phyloP scores from a whole-genome alignment of 2,329 filamentous ascomycete species.

The Colletotrichum lupini region DNA sequence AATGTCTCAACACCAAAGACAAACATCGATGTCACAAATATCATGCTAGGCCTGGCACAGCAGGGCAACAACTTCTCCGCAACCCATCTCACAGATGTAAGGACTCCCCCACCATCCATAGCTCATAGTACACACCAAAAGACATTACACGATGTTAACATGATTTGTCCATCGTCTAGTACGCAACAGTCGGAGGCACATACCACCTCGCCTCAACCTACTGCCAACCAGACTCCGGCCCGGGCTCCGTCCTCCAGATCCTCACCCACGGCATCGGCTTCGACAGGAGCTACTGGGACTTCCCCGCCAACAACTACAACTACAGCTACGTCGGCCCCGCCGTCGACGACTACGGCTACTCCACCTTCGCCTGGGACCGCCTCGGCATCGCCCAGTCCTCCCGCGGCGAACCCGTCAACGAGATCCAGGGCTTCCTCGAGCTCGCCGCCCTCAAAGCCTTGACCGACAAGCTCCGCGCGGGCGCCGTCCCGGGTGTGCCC shows the following conservation, averaged over 20 bases:
- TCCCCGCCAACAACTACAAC: slow-evolving; percentile 65
- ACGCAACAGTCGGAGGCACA: slow-evolving; percentile 59
- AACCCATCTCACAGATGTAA: slow-evolving; percentile 55
- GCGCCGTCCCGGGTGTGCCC: slow-evolving; percentile 54
- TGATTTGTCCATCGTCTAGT: slow-evolving; percentile 44
- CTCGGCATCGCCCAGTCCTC: slow-evolving; percentile 69
- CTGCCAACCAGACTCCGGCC: slow-evolving; percentile 64
- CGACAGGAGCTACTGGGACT: slow-evolving; percentile 69
- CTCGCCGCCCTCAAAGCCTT: slow-evolving; percentile 66
- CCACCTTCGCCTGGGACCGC: slow-evolving; percentile 70
- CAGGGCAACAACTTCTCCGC: slow-evolving; percentile 62
- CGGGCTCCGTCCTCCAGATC: slow-evolving; percentile 50
- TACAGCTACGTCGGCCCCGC: slow-evolving; percentile 72
- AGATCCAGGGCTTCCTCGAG: slow-evolving; percentile 69
- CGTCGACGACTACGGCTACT: slow-evolving; percentile 64
- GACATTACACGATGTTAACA: background rate
- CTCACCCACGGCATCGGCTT: slow-evolving; percentile 56
- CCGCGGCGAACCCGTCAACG: slow-evolving; percentile 67
- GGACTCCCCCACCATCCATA: slow-evolving; percentile 24
- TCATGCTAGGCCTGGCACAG: slow-evolving; percentile 60
- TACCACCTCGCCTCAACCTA: slow-evolving; percentile 71
- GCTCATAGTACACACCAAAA: background rate
- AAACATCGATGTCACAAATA: slow-evolving; percentile 68
- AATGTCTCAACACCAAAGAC: slow-evolving; percentile 56
- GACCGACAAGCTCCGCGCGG: slow-evolving; percentile 59